A percentile compares a stretch with the other conserved stretches of the same genome.
Evolutionary conservation across 306 rosid genomes (phyloP).

Genomic region (Vigna mungo): DNA sequence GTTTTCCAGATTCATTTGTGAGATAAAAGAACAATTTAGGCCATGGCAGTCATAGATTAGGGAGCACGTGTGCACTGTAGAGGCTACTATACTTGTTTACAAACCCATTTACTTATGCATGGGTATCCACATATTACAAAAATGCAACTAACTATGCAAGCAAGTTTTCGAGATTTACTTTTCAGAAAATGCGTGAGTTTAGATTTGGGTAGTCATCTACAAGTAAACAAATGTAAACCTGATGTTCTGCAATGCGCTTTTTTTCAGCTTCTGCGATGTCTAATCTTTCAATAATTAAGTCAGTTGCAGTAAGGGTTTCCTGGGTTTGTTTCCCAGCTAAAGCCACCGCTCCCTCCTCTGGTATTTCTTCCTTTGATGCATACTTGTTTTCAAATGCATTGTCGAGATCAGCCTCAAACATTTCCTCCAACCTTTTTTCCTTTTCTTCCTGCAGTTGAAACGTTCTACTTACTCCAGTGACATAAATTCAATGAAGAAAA

Average conservation of each 20-base stretch:
- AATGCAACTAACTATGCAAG: constrained; percentile 18
- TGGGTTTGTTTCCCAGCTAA: constrained; percentile 85
- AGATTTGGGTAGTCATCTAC: neutral
- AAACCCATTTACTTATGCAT: neutral
- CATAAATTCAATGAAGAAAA: constrained; percentile 20
- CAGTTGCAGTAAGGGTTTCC: constrained; percentile 91
- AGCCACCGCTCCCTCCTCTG: constrained; percentile 96
- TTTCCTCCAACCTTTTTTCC: constrained; percentile 88
- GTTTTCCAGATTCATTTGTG: neutral
- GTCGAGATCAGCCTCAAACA: constrained; percentile 81
- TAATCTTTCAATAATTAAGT: constrained; percentile 80
- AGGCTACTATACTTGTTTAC: neutral
- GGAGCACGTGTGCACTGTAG: neutral
- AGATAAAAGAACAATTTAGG: constrained; percentile 27
- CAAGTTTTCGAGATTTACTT: neutral
- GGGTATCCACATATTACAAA: neutral
- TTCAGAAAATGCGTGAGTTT: constrained; percentile 21
- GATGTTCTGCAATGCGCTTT: constrained; percentile 67
- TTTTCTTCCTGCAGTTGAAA: constrained; percentile 90
- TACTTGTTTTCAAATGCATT: constrained; percentile 72
- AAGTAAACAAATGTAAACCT: constrained; percentile 54
- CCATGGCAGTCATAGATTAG: neutral
- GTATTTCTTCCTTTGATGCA: constrained; percentile 75
- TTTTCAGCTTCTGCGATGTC: constrained; percentile 80
- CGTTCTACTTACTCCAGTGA: constrained; percentile 17